Conservation (phyloP, 768 basidiomycete species). For the Phanerodontia chrysosporium region DNA sequence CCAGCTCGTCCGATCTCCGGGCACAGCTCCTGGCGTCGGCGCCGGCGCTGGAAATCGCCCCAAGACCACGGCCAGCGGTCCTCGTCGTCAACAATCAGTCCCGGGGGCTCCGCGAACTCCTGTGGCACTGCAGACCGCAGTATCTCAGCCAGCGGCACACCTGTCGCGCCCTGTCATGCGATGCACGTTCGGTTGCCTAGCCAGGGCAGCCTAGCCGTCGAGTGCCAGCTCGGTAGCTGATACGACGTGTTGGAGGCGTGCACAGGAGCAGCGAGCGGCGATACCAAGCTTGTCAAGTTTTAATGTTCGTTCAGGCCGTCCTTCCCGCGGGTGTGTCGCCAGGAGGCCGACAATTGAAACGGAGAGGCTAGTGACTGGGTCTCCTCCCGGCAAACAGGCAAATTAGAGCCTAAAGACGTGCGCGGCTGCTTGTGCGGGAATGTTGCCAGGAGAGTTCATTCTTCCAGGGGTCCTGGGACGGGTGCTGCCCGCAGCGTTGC, state of each 20-base stretch:
- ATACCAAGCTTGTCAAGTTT: background rate
- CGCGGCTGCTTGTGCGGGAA: background rate
- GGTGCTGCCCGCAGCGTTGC: background rate
- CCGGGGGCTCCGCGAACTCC: background rate
- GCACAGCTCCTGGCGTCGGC: background rate
- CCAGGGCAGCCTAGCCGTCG: background rate
- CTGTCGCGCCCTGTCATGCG: background rate
- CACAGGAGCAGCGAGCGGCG: background rate
- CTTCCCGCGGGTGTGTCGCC: background rate
- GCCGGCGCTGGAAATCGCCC: background rate
- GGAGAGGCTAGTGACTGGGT: background rate
- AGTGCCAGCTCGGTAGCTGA: background rate
- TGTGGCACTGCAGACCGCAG: background rate
- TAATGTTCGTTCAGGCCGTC: background rate
- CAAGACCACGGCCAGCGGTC: background rate
- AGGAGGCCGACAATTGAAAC: background rate
- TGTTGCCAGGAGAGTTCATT: background rate
- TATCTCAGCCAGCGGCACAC: background rate
- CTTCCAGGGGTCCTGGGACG: background rate
- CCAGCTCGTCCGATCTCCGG: background rate
- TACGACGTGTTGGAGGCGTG: background rate
- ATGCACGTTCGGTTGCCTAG: background rate
- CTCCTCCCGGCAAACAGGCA: background rate
- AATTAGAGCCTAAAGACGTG: background rate
- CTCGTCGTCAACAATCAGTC: background rate